A percentile compares a stretch with the other conserved stretches of the same genome.
Evolutionary conservation across 2,329 filamentous ascomycete species (phyloP).

Genomic region (Botrytis elliptica): DNA sequence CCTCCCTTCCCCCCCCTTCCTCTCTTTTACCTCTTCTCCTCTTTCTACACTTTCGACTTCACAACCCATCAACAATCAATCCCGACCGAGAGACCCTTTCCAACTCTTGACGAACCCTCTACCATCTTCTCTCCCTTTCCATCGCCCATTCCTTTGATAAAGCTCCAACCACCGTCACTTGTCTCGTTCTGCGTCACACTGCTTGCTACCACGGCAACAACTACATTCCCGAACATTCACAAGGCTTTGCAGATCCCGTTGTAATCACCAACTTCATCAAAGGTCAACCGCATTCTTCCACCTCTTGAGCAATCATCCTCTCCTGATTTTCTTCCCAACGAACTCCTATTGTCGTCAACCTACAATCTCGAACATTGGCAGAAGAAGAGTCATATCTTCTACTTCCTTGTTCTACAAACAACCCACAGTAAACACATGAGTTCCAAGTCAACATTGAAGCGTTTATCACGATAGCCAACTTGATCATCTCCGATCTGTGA

Average conservation of each 20-base stretch:
- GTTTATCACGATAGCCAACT: constrained; percentile 41
- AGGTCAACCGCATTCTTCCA: constrained; percentile 13
- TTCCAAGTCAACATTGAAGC: constrained; percentile 42
- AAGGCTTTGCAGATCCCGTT: constrained; percentile 24
- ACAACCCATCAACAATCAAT: constrained; percentile 12
- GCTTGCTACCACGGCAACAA: constrained; percentile 29
- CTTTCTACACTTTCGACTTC: constrained; percentile 27
- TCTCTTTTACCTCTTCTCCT: constrained; percentile 37
- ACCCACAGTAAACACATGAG: constrained; percentile 44
- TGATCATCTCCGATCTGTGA: constrained; percentile 30
- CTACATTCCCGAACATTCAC: constrained; percentile 24
- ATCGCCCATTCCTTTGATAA: constrained; percentile 24
- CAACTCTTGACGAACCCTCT: constrained; percentile 29
- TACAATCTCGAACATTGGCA: constrained; percentile 28
- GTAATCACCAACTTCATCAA: constrained; percentile 6
- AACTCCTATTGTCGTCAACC: constrained; percentile 6
- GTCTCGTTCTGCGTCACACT: constrained; percentile 31
- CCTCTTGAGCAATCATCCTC: constrained; percentile 1
- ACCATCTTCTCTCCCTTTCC: constrained; percentile 20
- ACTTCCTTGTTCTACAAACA: constrained; percentile 45
- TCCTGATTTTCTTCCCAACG: background rate
- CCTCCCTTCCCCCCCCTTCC: constrained; percentile 35
- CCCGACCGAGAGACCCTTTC: constrained; percentile 26
- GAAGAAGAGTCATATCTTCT: constrained; percentile 51
- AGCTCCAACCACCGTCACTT: constrained; percentile 21